A percentile compares a stretch with the other conserved stretches of the same genome.
These are phyloP conservation scores for Eucalyptus caleyi DNA, from an alignment of 345 rosid species.

Conservation along the genomic window DNA sequence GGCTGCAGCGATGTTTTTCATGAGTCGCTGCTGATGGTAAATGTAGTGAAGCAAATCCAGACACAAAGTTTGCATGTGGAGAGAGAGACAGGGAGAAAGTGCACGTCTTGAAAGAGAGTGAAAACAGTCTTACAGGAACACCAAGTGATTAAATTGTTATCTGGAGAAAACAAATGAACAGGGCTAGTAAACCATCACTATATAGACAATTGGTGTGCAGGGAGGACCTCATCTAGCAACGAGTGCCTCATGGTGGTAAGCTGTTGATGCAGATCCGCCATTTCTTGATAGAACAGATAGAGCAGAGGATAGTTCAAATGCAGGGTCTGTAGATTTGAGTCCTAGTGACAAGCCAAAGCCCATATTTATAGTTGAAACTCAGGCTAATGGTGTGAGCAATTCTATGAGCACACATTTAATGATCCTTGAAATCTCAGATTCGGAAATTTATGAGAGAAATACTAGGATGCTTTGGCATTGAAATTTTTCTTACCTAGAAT, in stretches of 20 bases:
- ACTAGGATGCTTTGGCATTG: not conserved
- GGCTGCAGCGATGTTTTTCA: not conserved
- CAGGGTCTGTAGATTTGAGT: not conserved
- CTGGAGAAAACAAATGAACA: not conserved
- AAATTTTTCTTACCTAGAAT: not conserved
- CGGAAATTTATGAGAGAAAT: not conserved
- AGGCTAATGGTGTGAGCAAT: not conserved
- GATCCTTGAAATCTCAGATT: not conserved
- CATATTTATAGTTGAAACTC: not conserved
- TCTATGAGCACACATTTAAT: not conserved
- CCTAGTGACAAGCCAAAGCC: not conserved
- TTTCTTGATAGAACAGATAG: not conserved
- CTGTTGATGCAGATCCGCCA: not conserved
- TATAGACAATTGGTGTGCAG: not conserved
- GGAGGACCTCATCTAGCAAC: constrained; percentile 16
- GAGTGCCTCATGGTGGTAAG: constrained; percentile 1
- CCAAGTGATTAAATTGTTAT: not conserved
- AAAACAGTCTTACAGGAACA: not conserved
- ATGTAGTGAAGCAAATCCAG: not conserved
- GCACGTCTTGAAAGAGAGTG: not conserved
- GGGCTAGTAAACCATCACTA: not conserved
- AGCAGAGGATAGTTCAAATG: not conserved
- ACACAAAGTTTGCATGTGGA: not conserved
- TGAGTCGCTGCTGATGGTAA: not conserved
- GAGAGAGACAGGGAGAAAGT: not conserved